These are phyloP conservation scores for Hemisphaericaspora lyxosophila DNA, from an alignment of 1,139 yeast species.

Conservation along the genomic window DNA sequence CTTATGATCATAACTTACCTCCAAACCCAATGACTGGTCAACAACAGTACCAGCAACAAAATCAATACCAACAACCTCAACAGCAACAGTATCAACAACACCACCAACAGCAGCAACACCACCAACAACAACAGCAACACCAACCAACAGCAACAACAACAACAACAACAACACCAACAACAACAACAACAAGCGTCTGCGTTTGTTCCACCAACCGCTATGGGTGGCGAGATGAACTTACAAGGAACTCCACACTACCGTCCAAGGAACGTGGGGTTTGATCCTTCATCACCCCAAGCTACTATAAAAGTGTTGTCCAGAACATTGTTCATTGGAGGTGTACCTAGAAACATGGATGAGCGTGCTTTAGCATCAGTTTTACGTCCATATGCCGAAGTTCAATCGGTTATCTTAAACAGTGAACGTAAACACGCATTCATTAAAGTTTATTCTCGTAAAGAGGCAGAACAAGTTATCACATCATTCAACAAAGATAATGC, in stretches of 20 bases:
- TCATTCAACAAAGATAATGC: conserved; percentile 51
- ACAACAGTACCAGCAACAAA: conserved; percentile 14
- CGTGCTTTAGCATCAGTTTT: conserved; percentile 63
- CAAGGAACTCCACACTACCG: conserved; percentile 75
- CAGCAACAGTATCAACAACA: conserved; percentile 12
- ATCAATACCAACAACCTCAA: conserved; percentile 9
- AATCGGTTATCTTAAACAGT: conserved; percentile 80
- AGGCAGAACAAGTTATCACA: conserved; percentile 78
- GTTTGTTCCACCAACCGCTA: conserved; percentile 13
- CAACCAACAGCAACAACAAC: conserved; percentile 10
- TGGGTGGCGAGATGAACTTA: conserved; percentile 56
- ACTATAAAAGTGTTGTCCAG: conserved; percentile 82
- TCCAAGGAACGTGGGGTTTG: conserved; percentile 68
- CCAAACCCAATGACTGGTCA: conserved; percentile 13
- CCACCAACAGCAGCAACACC: conserved; percentile 11
- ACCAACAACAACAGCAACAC: conserved; percentile 13
- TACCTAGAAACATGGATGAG: conserved; percentile 80
- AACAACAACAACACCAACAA: conserved; percentile 11
- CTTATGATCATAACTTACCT: conserved; percentile 30
- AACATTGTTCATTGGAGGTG: conserved; percentile 92
- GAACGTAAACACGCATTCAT: conserved; percentile 96
- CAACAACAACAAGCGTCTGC: conserved; percentile 11
- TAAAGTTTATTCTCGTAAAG: conserved; percentile 91
- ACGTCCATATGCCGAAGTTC: conserved; percentile 92
- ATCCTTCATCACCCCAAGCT: conserved; percentile 73